Evolutionary conservation across 192 early-diverging fungal genomes (phyloP), one percentile per base, ranked within the genome.

Genomic region (Linnemannia zychae): DNA sequence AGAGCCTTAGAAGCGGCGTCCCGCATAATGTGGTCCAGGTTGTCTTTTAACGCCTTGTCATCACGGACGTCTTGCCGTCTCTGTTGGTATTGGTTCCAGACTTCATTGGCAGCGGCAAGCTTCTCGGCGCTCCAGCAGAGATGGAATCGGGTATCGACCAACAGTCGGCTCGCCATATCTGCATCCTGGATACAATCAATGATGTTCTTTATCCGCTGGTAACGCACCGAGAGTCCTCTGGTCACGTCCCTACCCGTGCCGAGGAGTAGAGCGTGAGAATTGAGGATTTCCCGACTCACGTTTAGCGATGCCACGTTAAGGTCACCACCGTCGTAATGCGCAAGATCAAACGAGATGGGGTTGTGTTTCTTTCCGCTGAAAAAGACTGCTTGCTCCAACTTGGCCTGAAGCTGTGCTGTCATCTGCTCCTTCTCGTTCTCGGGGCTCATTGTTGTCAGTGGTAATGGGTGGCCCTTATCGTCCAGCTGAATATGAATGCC

Each of bases 121-220:
- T 82, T 81, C 57, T 87, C 86, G 13, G 86, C 72, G 71, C 74
- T 71, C 80, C 80, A 87, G 34, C 86, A 87, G 20, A 87, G 77
- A 69, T 82, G 76, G 48, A 82, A 87, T 63, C 86, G 49, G 36
- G 80, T 87, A 52, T 87, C 77, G 34, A 82, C 49, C 7, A 72
- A 75, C 16, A 87, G 81, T 24, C 73, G 52, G 63, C 49, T 79
- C 17, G 73, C 48, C 83, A 85, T 85, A 12, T 74, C 71, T 7
- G 70, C 77, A 13, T 67, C 77, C 33, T 72, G 74, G n/a, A 85
- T 85, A 34, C 78, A 75, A 0, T 79, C 77, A 47, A 85, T 85
- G 24, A 85, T 85, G 16, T 65, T 67, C 50, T 67, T 75, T 37
- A 71, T 79, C 77, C 70, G 70, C 60, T 52, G 60, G 47, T 76